Conservation (phyloP, 2,329 filamentous ascomycete genomes). For the Bisporella sp. region DNA sequence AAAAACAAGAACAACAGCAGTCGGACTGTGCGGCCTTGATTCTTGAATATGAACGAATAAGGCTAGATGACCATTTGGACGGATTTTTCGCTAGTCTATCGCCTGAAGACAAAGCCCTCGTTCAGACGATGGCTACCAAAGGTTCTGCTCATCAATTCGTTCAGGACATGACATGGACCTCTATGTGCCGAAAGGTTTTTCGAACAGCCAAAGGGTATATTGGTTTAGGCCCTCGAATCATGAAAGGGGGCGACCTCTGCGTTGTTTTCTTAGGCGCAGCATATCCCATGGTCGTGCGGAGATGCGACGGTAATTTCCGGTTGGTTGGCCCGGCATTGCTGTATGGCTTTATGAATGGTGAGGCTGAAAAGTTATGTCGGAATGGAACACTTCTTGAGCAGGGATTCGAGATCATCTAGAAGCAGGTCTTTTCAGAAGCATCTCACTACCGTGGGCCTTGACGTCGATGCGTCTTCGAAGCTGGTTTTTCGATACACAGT, state of each 20-base stretch:
- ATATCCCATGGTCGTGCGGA: slow-evolving; percentile 10
- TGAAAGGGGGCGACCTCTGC: slow-evolving; percentile 8
- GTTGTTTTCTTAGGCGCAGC: slow-evolving; percentile 4
- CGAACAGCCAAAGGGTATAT: slow-evolving; percentile 6
- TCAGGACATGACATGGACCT: slow-evolving; percentile 12
- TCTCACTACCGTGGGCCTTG: too few species aligned
- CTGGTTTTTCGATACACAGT: too few species aligned
- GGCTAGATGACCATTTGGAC: not conserved
- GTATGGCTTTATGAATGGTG: slow-evolving; percentile 8
- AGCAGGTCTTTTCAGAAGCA: too few species aligned
- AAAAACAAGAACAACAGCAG: slow-evolving; percentile 1
- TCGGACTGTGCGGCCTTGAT: slow-evolving; percentile 8
- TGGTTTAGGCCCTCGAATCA: slow-evolving; percentile 9
- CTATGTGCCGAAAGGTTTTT: slow-evolving; percentile 9
- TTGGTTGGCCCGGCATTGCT: slow-evolving; percentile 7
- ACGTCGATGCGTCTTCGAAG: too few species aligned
- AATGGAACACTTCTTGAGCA: not conserved
- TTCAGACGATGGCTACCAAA: slow-evolving; percentile 1
- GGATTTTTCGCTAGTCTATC: slow-evolving; percentile 4
- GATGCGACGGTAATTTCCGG: slow-evolving; percentile 1
- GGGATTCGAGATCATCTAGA: slow-evolving; percentile 1
- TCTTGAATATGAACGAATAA: slow-evolving; percentile 8
- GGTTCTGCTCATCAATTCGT: slow-evolving; percentile 9
- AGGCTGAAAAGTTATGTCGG: not conserved
- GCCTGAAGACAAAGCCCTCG: slow-evolving; percentile 1